Evolutionary conservation across 495 filamentous ascomycete species (phyloP).

Genomic region (Penicillium lividum): DNA sequence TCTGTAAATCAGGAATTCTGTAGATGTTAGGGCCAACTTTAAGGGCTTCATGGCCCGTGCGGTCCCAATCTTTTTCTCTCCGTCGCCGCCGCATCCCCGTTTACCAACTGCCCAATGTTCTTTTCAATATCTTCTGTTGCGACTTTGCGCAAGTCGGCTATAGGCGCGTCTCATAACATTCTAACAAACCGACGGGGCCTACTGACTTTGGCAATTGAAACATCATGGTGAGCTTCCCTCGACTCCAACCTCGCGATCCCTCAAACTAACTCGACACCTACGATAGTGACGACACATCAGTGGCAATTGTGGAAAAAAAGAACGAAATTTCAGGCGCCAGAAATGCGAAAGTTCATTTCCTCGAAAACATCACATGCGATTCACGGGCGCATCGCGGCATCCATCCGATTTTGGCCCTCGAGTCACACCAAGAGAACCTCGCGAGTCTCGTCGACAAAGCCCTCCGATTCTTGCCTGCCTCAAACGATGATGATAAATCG

Average conservation of each 20-base stretch:
- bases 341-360: slow-evolving; percentile 66
- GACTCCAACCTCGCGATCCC: neutral
- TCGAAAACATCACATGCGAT: slow-evolving; percentile 80
- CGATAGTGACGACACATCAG: slow-evolving; percentile 85
- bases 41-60: slow-evolving; percentile 38
- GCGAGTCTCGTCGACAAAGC: slow-evolving; percentile 66
- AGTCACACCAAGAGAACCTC: slow-evolving; percentile 70
- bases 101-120: slow-evolving; percentile 29
- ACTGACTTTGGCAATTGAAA: slow-evolving; percentile 86
- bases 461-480: slow-evolving; percentile 52
- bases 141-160: slow-evolving; percentile 25
- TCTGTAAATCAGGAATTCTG: neutral
- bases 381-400: slow-evolving; percentile 71
- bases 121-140: slow-evolving; percentile 21
- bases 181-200: slow-evolving; percentile 39
- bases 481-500: slow-evolving; percentile 16
- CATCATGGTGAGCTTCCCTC: slow-evolving; percentile 64
- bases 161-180: slow-evolving; percentile 9
- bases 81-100: slow-evolving; percentile 11
- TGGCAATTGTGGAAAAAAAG: slow-evolving; percentile 74
- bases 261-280: slow-evolving; percentile 15
- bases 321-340: slow-evolving; percentile 16
- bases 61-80: slow-evolving; percentile 26
- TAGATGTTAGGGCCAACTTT: slow-evolving; percentile 25
- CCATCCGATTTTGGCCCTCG: slow-evolving; percentile 70